phyloP scores from a whole-genome alignment of 176 grass and related monocot genomes.

The Elymus sibiricus region DNA sequence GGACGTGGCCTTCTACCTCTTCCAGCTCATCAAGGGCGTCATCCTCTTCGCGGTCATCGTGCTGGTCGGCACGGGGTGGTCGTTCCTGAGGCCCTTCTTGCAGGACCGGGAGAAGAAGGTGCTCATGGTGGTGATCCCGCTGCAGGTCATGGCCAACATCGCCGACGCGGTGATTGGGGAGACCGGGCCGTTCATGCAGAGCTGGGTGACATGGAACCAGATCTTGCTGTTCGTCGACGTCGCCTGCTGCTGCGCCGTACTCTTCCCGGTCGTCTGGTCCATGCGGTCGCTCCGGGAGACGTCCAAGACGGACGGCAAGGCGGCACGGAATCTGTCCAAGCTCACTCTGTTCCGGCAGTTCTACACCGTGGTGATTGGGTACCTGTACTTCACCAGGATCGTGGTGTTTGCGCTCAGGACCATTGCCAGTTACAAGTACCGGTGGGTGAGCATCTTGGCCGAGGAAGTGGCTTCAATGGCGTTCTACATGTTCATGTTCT shows the following conservation, averaged over 20 bases:
- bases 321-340: slow-evolving; percentile 62
- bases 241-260: slow-evolving; percentile 72
- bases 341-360: slow-evolving; percentile 86
- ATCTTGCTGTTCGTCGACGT: slow-evolving; percentile 70
- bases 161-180: slow-evolving; percentile 73
- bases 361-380: slow-evolving; percentile 79
- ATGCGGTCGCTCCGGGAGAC: slow-evolving; percentile 75
- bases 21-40: slow-evolving; percentile 84
- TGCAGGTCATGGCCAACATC: slow-evolving; percentile 73
- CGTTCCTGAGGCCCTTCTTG: slow-evolving; percentile 86
- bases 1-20: slow-evolving; percentile 85
- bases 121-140: slow-evolving; percentile 91
- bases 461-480: slow-evolving; percentile 69
- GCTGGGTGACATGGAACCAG: slow-evolving; percentile 85
- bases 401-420: slow-evolving; percentile 68
- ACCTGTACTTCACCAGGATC: slow-evolving; percentile 88
- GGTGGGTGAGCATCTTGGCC: slow-evolving; percentile 62
- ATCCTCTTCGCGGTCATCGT: slow-evolving; percentile 81
- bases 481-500: slow-evolving; percentile 93
- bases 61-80: slow-evolving; percentile 88
- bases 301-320: slow-evolving; percentile 91
- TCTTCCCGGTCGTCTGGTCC: slow-evolving; percentile 87
- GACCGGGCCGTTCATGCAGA: slow-evolving; percentile 71
- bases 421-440: slow-evolving; percentile 63
- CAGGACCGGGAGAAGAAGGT: slow-evolving; percentile 96